Percentiles rank a stretch among this genome's conserved stretches.
Conservation (phyloP, 306 rosid genomes). For the Prosopis cineraria region DNA sequence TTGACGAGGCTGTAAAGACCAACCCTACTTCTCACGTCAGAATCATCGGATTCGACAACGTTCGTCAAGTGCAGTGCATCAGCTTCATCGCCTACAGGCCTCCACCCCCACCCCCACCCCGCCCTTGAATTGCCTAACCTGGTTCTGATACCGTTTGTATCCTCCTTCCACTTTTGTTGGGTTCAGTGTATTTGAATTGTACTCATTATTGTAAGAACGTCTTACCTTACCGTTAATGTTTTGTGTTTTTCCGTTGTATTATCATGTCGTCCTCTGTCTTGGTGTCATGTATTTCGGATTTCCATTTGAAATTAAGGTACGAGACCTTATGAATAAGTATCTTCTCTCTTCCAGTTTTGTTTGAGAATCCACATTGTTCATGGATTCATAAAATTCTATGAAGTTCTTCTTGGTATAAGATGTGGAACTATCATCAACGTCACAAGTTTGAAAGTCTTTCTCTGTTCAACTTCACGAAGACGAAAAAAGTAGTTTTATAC, state of each 20-base stretch:
- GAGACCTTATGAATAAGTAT: conserved; percentile 43
- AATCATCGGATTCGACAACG: conserved; percentile 87
- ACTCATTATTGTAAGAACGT: conserved; percentile 32
- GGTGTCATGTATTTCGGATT: conserved; percentile 37
- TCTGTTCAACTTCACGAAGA: background rate
- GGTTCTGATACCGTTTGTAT: background rate
- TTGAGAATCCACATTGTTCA: background rate
- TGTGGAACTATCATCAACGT: background rate
- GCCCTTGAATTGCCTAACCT: background rate
- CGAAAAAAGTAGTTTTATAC: background rate
- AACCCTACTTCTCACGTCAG: conserved; percentile 57
- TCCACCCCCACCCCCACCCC: background rate
- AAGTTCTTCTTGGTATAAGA: background rate
- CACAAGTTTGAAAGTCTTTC: background rate
- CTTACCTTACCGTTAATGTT: background rate
- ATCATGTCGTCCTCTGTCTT: conserved; percentile 26
- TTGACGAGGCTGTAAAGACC: conserved; percentile 43
- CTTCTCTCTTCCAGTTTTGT: conserved; percentile 5
- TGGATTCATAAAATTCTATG: background rate
- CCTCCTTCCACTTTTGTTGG: background rate
- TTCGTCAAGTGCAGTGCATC: conserved; percentile 81
- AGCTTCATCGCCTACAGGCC: conserved; percentile 91
- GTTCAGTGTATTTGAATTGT: conserved; percentile 33
- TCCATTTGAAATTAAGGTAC: conserved; percentile 43
- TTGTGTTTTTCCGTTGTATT: background rate